Evolutionary conservation across 768 basidiomycete species (phyloP).

Genomic region (Mycena filopes): DNA sequence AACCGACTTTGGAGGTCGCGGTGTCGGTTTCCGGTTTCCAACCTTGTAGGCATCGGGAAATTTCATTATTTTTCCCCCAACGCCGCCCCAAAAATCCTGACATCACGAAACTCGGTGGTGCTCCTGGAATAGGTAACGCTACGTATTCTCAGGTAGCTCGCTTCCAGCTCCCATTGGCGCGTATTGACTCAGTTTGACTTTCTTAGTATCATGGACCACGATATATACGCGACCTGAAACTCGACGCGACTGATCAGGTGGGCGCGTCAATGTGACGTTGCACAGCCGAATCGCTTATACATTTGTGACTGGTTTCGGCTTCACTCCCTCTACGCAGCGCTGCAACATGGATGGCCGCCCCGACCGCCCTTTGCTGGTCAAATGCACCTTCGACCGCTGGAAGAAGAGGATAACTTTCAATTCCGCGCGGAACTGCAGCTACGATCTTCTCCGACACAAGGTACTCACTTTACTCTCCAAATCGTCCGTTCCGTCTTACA

Average conservation of each 20-base stretch:
- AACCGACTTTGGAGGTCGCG: no score
- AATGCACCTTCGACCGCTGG: slow-evolving; percentile 81
- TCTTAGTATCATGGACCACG: no score
- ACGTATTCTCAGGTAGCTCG: no score
- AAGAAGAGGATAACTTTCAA: slow-evolving; percentile 83
- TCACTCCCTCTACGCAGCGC: slow-evolving; percentile 11
- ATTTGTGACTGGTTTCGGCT: no score
- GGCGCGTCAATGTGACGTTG: background rate
- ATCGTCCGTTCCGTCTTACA: slow-evolving; percentile 20
- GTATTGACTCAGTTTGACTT: no score
- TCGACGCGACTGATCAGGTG: background rate
- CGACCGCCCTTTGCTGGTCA: slow-evolving; percentile 83
- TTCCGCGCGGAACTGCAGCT: slow-evolving; percentile 83
- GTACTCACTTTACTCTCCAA: slow-evolving; percentile 53
- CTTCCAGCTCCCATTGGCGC: no score
- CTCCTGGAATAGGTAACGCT: no score
- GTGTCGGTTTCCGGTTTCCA: no score
- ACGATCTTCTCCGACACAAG: slow-evolving; percentile 76
- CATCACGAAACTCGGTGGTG: no score
- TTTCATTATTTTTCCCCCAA: no score
- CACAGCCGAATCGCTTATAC: slow-evolving; percentile 13
- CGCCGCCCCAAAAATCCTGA: no score
- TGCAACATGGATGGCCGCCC: slow-evolving; percentile 42
- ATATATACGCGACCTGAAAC: background rate
- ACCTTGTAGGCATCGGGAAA: no score